A percentile compares a stretch with the other conserved stretches of the same genome.
These are phyloP conservation scores for Candida insectalens DNA, from an alignment of 805 yeast genomes.

Conservation along the genomic window DNA sequence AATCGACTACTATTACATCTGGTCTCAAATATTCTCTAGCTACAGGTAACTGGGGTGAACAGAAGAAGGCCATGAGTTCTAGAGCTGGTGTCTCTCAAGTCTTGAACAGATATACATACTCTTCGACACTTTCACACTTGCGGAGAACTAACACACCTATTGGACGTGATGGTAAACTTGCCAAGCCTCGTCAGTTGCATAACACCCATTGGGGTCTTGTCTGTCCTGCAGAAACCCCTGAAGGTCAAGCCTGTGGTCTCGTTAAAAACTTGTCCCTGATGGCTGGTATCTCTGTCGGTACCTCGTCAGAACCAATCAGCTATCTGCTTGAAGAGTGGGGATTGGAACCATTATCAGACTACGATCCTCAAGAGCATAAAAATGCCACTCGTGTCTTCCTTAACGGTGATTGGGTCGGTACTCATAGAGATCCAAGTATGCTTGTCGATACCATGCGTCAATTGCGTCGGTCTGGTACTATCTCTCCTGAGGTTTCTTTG, in stretches of 20 bases:
- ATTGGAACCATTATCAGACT: conserved; percentile 94
- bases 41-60: conserved; percentile 99
- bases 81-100: conserved; percentile 99
- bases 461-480: conserved; percentile 90
- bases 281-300: conserved; percentile 97
- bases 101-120: conserved; percentile 92
- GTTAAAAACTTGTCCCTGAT: conserved; percentile 92
- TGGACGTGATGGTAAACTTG: conserved; percentile 98
- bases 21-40: conserved; percentile 97
- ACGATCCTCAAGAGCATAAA: conserved; percentile 84
- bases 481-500: conserved; percentile 91
- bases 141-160: conserved; percentile 99
- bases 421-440: conserved; percentile 92
- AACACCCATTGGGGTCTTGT: conserved; percentile 99
- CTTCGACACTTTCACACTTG: conserved; percentile 96
- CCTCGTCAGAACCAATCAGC: conserved; percentile 91
- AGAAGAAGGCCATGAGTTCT: conserved; percentile 96
- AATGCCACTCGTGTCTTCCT: conserved; percentile 92
- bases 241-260: conserved; percentile 99
- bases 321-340: conserved; percentile 98
- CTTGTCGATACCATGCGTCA: conserved; percentile 85
- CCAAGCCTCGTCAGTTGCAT: conserved; percentile 97
- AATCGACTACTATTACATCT: conserved; percentile 93
- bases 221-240: conserved; percentile 99
- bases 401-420: conserved; percentile 99